Percentiles rank a stretch among this genome's conserved stretches.
Evolutionary conservation across 2,329 filamentous ascomycete genomes (phyloP).

Genomic region (Phyllosticta citriasiana): DNA sequence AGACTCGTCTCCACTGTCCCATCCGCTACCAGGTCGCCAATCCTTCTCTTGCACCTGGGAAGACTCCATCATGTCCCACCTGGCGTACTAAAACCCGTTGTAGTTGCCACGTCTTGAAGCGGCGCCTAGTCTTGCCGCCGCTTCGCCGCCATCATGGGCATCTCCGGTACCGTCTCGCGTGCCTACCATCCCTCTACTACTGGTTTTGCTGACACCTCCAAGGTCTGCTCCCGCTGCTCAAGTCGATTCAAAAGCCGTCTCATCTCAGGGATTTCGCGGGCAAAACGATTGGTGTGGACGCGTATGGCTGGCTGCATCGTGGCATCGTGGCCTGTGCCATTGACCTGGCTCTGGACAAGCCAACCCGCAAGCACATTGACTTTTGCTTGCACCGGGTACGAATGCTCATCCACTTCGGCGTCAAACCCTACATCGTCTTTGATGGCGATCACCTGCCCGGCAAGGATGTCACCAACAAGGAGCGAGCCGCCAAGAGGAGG

Average conservation of each 20-base stretch:
- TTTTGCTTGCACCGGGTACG: conserved; percentile 82
- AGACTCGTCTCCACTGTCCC: background rate
- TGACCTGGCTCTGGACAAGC: conserved; percentile 79
- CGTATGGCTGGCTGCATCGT: conserved; percentile 96
- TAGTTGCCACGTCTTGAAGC: background rate
- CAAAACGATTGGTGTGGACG: conserved; percentile 87
- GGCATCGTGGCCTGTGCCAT: conserved; percentile 84
- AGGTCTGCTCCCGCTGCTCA: conserved; percentile 85
- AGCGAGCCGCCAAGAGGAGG: conserved; percentile 63
- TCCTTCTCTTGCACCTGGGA: background rate
- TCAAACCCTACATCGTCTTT: conserved; percentile 92
- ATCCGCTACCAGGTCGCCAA: background rate
- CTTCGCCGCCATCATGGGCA: conserved; percentile 25
- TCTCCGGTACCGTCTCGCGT: conserved; percentile 23
- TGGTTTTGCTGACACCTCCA: conserved; percentile 14
- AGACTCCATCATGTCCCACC: background rate
- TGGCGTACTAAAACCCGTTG: background rate
- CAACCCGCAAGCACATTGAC: conserved; percentile 84
- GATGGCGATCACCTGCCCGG: conserved; percentile 92
- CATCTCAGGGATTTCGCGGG: conserved; percentile 80
- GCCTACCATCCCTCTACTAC: conserved; percentile 11
- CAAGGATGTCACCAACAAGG: conserved; percentile 77
- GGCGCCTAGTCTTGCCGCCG: background rate
- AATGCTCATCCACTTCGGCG: conserved; percentile 88
- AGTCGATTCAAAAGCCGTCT: conserved; percentile 87